Evolutionary conservation across 2,329 filamentous ascomycete genomes (phyloP).

Genomic region (Sclerotiophoma versabilis): DNA sequence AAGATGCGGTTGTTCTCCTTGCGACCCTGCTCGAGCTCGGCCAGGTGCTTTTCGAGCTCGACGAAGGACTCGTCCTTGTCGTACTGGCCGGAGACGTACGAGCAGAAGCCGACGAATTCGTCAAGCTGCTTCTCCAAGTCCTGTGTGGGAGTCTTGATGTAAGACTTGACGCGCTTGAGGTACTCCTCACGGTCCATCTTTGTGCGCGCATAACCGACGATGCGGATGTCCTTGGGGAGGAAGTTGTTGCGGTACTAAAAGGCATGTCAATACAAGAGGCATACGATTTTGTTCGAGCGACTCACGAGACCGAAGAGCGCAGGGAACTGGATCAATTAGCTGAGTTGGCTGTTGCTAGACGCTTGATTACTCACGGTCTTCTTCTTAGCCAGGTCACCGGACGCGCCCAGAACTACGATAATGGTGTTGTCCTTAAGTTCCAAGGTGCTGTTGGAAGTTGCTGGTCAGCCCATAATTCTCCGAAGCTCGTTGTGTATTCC

Average conservation of each 20-base stretch:
- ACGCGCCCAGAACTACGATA: constrained; percentile 95
- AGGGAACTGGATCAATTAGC: constrained; percentile 73
- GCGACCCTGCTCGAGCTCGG: constrained; percentile 81
- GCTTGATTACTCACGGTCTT: constrained; percentile 77
- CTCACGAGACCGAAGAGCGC: constrained; percentile 96
- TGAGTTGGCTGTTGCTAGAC: constrained; percentile 6
- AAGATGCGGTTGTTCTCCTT: constrained; percentile 91
- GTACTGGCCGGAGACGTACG: constrained; percentile 96
- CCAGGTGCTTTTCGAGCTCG: constrained; percentile 82
- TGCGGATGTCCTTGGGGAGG: constrained; percentile 92
- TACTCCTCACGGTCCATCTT: constrained; percentile 99
- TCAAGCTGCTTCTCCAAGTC: constrained; percentile 95
- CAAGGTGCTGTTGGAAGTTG: constrained; percentile 67
- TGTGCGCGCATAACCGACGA: constrained; percentile 98
- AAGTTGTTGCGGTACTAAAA: constrained; percentile 96
- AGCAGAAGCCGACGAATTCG: constrained; percentile 86
- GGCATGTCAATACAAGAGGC: constrained; percentile 28
- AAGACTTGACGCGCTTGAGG: constrained; percentile 91
- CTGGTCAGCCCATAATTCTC: constrained; percentile 37
- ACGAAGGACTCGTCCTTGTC: constrained; percentile 96
- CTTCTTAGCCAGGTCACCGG: constrained; percentile 98
- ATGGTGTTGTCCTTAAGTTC: constrained; percentile 99
- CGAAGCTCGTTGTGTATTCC: constrained; percentile 6
- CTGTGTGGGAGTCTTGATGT: constrained; percentile 99
- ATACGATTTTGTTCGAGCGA: constrained; percentile 39